Percentiles rank a stretch among this genome's conserved stretches.
These are phyloP conservation scores for Phialophora chinensis DNA, from an alignment of 2,329 filamentous ascomycete species.

Conservation along the genomic window DNA sequence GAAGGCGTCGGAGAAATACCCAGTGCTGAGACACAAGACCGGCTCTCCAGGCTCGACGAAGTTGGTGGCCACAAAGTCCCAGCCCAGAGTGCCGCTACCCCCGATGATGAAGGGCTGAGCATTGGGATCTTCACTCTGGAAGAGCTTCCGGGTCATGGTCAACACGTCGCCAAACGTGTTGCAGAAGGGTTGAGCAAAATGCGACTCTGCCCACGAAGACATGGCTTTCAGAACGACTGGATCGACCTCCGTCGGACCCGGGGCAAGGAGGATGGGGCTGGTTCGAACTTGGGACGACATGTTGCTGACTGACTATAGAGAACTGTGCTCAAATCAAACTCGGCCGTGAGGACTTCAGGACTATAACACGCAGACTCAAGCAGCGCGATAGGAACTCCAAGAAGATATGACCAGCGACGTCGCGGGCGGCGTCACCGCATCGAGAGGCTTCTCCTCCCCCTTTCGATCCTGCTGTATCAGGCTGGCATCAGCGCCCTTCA, in stretches of 20 bases:
- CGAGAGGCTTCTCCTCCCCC: neutral
- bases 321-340: neutral
- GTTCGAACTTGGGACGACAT: constrained; percentile 20
- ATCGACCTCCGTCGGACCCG: constrained; percentile 65
- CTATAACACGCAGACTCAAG: neutral
- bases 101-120: constrained; percentile 92
- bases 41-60: constrained; percentile 86
- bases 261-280: constrained; percentile 79
- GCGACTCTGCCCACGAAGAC: constrained; percentile 67
- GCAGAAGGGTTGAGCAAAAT: constrained; percentile 87
- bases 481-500: neutral
- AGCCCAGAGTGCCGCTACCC: constrained; percentile 92
- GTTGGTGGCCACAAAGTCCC: constrained; percentile 94
- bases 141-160: constrained; percentile 85
- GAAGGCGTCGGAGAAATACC: constrained; percentile 96
- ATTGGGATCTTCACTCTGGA: constrained; percentile 80
- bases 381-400: neutral
- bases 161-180: constrained; percentile 88
- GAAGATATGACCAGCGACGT: constrained; percentile 1
- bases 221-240: constrained; percentile 22
- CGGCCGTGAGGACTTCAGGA: neutral
- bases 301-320: neutral
- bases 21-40: constrained; percentile 91
- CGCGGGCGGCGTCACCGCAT: neutral
- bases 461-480: constrained; percentile 4